A percentile compares a stretch with the other conserved stretches of the same genome.
Evolutionary conservation across 345 rosid genomes (phyloP).

Genomic region (Arabis hirsuta): DNA sequence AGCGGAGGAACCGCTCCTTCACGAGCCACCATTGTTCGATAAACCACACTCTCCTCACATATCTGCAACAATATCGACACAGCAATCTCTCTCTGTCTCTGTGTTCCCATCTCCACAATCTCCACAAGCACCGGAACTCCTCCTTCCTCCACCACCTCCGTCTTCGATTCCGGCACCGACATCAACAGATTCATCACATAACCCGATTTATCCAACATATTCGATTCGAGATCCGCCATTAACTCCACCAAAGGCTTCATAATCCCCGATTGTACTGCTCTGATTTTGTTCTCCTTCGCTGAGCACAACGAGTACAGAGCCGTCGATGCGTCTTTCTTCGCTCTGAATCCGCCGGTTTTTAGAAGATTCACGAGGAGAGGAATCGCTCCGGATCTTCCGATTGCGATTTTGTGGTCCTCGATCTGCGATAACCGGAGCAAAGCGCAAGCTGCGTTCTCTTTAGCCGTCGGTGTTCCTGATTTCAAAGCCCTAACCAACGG

Average conservation of each 20-base stretch:
- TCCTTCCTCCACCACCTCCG: conserved; percentile 80
- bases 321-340: conserved; percentile 91
- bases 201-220: conserved; percentile 95
- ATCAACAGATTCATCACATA: conserved; percentile 65
- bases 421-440: conserved; percentile 83
- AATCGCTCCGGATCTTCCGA: conserved; percentile 96
- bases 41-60: conserved; percentile 68
- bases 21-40: conserved; percentile 77
- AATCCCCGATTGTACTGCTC: conserved; percentile 78
- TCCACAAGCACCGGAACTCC: conserved; percentile 97
- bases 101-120: conserved; percentile 83
- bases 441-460: conserved; percentile 96
- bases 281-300: conserved; percentile 75
- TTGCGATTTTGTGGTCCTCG: conserved; percentile 73
- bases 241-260: conserved; percentile 88
- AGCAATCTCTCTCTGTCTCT: conserved; percentile 86
- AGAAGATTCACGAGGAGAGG: conserved; percentile 68
- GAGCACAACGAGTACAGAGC: conserved; percentile 87
- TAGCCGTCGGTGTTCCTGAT: conserved; percentile 74
- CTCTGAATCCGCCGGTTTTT: conserved; percentile 70
- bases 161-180: conserved; percentile 62
- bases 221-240: conserved; percentile 93
- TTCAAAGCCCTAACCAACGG: conserved; percentile 76
- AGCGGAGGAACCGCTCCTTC: conserved; percentile 97
- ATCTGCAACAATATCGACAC: conserved; percentile 64